Base-by-base conservation (phyloP, 768 basidiomycete species). In the Pulveroboletus frians region DNA sequence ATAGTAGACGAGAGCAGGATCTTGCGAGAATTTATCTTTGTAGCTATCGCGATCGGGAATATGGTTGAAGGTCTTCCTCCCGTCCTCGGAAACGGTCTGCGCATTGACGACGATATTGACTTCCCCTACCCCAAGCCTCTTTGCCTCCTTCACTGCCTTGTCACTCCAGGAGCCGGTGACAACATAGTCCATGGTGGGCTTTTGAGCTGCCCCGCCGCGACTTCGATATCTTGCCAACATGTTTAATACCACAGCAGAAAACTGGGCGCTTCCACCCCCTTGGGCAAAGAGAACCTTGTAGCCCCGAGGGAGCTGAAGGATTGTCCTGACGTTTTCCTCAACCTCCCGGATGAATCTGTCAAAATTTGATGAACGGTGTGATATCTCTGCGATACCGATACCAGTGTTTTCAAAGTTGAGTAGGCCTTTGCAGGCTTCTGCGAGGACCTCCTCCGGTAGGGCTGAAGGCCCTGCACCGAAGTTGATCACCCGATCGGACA, bases 381-480 rank as follows among this genome's bases (percentile, higher is more conserved):
- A 95, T 64, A 98, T 81, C 69, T 99, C 96, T 37, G 92, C 88
- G 64, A 99, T 83, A 38, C 96, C 96, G 52, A 98, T 94, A 23
- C 96, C 96, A 3, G 90, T 94, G 40, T 77, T 77, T 48, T 85
- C 74, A 69, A 92, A 97, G 75, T 98, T 88, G 60, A 99, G 73
- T n/a, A 98, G 76, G 14, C 88, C 92, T 53, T 78, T 71, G 13
- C 87, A 78, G 2, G 94, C 92, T 64, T 93, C 82, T 58, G 84
- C 70, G 46, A 99, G 80, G 27, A 97, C 91, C 4, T 82, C 72
- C n/a, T 83, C 77, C 14, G 96, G 96, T 36, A 99, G 76, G 0
- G 89, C 85, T 17, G 93, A 96, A 14, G 96, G 96, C 1, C 96
- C 96, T 44, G 96, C 86, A 43, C 92, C 89, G 68, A 98, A 92